A percentile compares a stretch with the other conserved stretches of the same genome.
These are phyloP conservation scores for Melanogaster broomeanus DNA, from an alignment of 768 basidiomycete species.

Conservation along the genomic window DNA sequence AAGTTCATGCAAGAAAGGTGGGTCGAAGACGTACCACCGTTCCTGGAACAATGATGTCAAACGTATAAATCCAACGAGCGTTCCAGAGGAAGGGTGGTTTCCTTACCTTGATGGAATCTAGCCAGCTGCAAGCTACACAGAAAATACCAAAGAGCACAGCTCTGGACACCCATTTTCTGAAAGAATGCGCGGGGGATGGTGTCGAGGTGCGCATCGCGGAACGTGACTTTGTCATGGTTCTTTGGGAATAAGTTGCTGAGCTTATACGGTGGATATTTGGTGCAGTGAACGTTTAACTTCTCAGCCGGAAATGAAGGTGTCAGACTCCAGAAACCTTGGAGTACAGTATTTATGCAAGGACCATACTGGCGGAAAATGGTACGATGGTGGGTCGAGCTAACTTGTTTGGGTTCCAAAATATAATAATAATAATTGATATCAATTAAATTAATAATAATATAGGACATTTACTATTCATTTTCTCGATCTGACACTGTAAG, in stretches of 20 bases:
- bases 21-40: conserved; percentile 87
- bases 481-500: too few relatives aligned
- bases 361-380: background rate
- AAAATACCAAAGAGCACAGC: conserved; percentile 26
- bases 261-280: background rate
- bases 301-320: too few relatives aligned
- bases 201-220: background rate
- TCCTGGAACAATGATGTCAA: conserved; percentile 44
- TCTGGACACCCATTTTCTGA: conserved; percentile 37
- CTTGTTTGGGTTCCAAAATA: too few relatives aligned
- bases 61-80: background rate
- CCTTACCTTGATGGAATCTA: conserved; percentile 69
- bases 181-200: background rate
- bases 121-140: conserved; percentile 44
- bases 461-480: too few relatives aligned
- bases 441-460: too few relatives aligned
- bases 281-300: background rate
- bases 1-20: conserved; percentile 67
- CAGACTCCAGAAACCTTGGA: background rate
- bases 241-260: background rate
- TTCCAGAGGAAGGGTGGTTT: background rate
- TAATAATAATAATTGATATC: too few relatives aligned
- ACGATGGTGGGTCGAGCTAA: background rate
- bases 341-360: too few relatives aligned
- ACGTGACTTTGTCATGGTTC: conserved; percentile 18